Base-by-base conservation (phyloP, 2,329 filamentous ascomycete genomes). In the Ascochyta rabiei region DNA sequence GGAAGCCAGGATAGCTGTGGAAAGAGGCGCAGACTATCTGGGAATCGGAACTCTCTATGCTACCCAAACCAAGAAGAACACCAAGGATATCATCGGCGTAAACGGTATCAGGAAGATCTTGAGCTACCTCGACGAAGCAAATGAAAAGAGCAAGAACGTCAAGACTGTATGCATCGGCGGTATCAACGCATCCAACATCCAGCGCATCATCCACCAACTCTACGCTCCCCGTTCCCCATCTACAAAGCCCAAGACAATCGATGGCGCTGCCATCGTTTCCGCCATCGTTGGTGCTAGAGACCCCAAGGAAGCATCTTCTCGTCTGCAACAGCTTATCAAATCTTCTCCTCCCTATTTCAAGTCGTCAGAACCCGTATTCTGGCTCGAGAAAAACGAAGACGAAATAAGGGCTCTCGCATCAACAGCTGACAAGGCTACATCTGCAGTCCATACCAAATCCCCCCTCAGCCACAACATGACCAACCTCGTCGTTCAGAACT, bases 381-480 rank as follows among this genome's bases (percentile, higher is more conserved):
- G 59, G 60, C 55, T 59, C 45, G 59, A 63, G 28, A 63, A 63
- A 10, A 43, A 60, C 4, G 23, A 56, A 43, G 61, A 64, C 5
- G 54, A 63, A 28, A 45, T 59, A 16, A 15, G 40, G 2, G 39
- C 53, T 23, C 34, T 74, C 24, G 35, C 60, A 15, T 16, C 51
- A 24, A 47, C 66, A 26, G 60, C 68, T 9, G 45, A 62, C 68
- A 35, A 64, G 3, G 76, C 89, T 16, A 80, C 96, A 38, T 79
- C 78, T 55, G 80, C 81, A 6, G 83, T 96, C 42, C 84, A 84
- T 5, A 73, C 79, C 2, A 80, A 77, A 38, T 87, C 84, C 52
- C 92, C 93, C 0, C 81, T 98, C 19, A 89, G 89, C 45, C 93
- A 98, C 77, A 97, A 96, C 77, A 98, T 98, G 91, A 98, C 95